phyloP scores from a whole-genome alignment of 352 stramenopile genomes.

The Lagenidium giganteum region DNA sequence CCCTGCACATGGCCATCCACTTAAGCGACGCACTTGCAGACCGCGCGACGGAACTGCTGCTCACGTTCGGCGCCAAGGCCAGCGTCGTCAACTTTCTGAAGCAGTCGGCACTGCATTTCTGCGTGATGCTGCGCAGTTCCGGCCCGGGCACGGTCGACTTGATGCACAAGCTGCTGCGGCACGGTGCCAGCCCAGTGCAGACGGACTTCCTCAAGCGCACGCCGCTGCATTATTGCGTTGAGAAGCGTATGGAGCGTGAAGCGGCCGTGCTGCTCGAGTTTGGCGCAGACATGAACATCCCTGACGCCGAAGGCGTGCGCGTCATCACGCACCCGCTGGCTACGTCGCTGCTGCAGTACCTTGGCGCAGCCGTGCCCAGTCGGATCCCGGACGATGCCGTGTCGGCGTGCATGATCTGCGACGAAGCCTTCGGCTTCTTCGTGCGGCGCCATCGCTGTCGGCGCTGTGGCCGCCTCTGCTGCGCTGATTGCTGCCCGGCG shows the following conservation, averaged over 20 bases:
- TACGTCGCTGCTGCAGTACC: constrained; percentile 49
- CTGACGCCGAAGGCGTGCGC: constrained; percentile 47
- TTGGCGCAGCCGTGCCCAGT: constrained; percentile 48
- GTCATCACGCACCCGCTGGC: constrained; percentile 55
- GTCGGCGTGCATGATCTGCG: constrained; percentile 64
- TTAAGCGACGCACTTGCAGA: constrained; percentile 57
- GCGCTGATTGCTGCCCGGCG: constrained; percentile 61
- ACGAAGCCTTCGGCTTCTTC: constrained; percentile 70
- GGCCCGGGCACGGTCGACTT: constrained; percentile 33
- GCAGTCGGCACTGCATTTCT: constrained; percentile 71
- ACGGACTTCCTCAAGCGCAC: constrained; percentile 73
- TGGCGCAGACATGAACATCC: constrained; percentile 67
- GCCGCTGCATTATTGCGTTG: constrained; percentile 67
- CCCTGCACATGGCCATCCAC: constrained; percentile 59
- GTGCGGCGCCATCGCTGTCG: constrained; percentile 69
- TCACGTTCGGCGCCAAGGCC: constrained; percentile 59
- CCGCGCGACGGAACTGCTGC: constrained; percentile 56
- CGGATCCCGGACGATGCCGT: constrained; percentile 61
- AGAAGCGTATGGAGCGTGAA: constrained; percentile 73
- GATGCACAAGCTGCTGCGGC: constrained; percentile 56
- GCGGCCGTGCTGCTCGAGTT: constrained; percentile 52
- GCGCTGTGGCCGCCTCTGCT: constrained; percentile 72
- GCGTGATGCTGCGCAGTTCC: constrained; percentile 58
- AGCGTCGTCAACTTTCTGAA: constrained; percentile 68
- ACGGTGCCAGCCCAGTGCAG: constrained; percentile 44